Base-by-base conservation (phyloP, 202 grass and related monocot species). In the Elaeis oleifera region DNA sequence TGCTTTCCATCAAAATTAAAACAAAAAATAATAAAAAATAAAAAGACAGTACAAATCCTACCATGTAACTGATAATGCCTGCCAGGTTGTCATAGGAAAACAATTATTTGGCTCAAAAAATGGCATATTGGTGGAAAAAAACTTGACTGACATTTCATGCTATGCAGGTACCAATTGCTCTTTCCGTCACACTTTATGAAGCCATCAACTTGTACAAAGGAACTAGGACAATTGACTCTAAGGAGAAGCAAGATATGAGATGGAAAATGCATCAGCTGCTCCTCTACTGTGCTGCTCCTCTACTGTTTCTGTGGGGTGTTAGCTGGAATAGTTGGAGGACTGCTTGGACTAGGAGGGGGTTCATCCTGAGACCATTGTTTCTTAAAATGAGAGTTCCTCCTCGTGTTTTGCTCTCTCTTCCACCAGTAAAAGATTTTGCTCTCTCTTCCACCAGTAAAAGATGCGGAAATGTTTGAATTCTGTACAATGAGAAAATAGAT, bases 341-440 rank as follows among this genome's bases (percentile, higher is more conserved):
- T 67, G 5, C 51, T 67, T 29, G 64, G 51, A 15, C 25, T 67
- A 16, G 64, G 64, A 51, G 51, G 54, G 64, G 64, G 17, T 54
- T 55, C 26, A 67, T 67, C 50, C 51, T 67, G 6, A 51, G 51
- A 11, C 64, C 64, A 15, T 20, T 67, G 51, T 67, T 67, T 54
- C 64, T 67, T 54, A 51, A 67, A 51, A 67, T 67, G 64, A 51
- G 64, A 67, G 64, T 67, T 67, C 64, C 64, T 21, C 64, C 51
- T 54, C 64, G 55, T 25, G 64, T 67, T 67, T 16, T 27, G 31
- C 29, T 23, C 17, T 53, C 53, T 39, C 36, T 44, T 44, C 8
- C 36, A 44, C 36, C 36, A 44, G 9, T 44, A 0, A 44, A 44
- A 67, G 51, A 51, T 67, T 67, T 16, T 27, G 31, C 29, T 23